phyloP scores from a whole-genome alignment of 2,329 filamentous ascomycete genomes.

The Fusarium subglutinans region DNA sequence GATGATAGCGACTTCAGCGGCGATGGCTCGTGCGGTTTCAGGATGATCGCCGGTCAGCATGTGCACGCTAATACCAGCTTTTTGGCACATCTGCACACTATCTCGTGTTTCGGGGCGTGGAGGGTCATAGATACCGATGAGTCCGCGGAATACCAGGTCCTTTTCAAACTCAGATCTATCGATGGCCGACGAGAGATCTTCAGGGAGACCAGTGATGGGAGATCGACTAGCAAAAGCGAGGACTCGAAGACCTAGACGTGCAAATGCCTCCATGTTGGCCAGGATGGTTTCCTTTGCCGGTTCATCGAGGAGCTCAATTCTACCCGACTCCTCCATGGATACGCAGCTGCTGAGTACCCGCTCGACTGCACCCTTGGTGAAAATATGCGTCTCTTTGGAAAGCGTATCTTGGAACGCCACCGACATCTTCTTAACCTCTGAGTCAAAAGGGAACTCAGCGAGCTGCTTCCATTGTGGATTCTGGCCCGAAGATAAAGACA shows the following conservation, averaged over 20 bases:
- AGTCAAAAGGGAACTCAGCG: slow-evolving; percentile 78
- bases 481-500: slow-evolving; percentile 59
- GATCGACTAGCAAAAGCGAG: slow-evolving; percentile 63
- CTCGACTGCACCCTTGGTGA: slow-evolving; percentile 74
- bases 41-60: slow-evolving; percentile 74
- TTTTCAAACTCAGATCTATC: slow-evolving; percentile 53
- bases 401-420: slow-evolving; percentile 66
- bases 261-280: slow-evolving; percentile 72
- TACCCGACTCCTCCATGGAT: slow-evolving; percentile 52
- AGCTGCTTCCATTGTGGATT: slow-evolving; percentile 64
- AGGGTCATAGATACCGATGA: slow-evolving; percentile 75
- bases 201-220: slow-evolving; percentile 24
- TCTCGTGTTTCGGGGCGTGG: slow-evolving; percentile 68
- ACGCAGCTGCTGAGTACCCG: slow-evolving; percentile 69
- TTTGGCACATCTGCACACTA: slow-evolving; percentile 64
- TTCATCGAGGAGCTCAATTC: slow-evolving; percentile 45
- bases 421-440: slow-evolving; percentile 79
- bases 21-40: slow-evolving; percentile 68
- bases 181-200: slow-evolving; percentile 24
- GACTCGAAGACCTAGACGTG: slow-evolving; percentile 72
- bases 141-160: slow-evolving; percentile 68
- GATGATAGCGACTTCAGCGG: slow-evolving; percentile 68
- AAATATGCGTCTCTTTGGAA: slow-evolving; percentile 56
- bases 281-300: slow-evolving; percentile 62
- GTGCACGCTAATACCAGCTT: slow-evolving; percentile 68